A percentile compares a stretch with the other conserved stretches of the same genome.
Evolutionary conservation across 768 basidiomycete species (phyloP).

Genomic region (Mycena filopes): DNA sequence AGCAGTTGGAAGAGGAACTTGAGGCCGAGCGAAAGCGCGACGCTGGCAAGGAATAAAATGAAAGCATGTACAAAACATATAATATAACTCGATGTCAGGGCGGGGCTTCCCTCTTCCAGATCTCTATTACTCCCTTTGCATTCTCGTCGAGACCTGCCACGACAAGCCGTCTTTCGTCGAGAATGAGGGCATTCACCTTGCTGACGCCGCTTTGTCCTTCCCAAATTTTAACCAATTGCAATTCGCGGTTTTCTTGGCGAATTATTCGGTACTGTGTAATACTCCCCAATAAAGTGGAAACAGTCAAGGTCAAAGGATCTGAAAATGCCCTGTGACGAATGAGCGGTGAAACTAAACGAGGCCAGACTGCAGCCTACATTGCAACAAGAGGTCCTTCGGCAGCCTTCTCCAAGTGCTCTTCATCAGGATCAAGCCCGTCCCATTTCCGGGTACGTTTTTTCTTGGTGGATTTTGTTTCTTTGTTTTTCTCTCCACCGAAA

Average conservation of each 20-base stretch:
- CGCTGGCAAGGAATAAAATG: slow-evolving; percentile 30
- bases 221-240: slow-evolving; percentile 60
- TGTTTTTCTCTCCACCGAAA: slow-evolving; percentile 68
- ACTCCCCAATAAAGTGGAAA: slow-evolving; percentile 72
- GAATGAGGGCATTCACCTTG: slow-evolving; percentile 75
- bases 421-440: slow-evolving; percentile 69
- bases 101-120: slow-evolving; percentile 57
- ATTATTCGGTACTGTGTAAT: slow-evolving; percentile 61
- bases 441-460: slow-evolving; percentile 74
- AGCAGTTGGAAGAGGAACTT: slow-evolving; percentile 60
- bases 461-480: slow-evolving; percentile 39
- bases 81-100: background rate
- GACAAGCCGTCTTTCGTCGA: slow-evolving; percentile 57
- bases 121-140: slow-evolving; percentile 71
- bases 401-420: slow-evolving; percentile 57
- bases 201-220: slow-evolving; percentile 53
- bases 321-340: slow-evolving; percentile 59
- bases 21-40: slow-evolving; percentile 46
- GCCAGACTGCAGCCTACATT: slow-evolving; percentile 55
- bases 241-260: slow-evolving; percentile 48
- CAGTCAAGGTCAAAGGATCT: slow-evolving; percentile 54
- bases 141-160: slow-evolving; percentile 71
- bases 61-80: slow-evolving; percentile 5
- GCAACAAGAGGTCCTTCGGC: slow-evolving; percentile 82
- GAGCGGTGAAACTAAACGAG: background rate